A percentile compares a stretch with the other conserved stretches of the same genome.
Conservation (phyloP, 108 stramenopile genomes). For the Cyclotella atomus region DNA sequence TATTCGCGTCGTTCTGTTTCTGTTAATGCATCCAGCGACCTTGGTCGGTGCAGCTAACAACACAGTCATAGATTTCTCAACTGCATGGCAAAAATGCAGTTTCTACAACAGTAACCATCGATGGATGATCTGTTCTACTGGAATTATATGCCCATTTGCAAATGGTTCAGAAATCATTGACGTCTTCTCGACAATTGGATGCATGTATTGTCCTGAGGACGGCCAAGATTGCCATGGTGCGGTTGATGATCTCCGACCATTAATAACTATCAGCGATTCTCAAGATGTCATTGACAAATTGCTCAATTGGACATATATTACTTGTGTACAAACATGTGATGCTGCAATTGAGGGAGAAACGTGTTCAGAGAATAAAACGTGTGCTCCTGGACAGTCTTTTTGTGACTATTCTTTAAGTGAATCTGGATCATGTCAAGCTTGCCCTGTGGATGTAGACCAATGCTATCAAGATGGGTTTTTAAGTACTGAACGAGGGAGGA, state of each 20-base stretch:
- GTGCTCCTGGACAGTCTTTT: neutral
- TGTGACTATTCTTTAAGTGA: slow-evolving; percentile 2
- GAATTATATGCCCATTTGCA: neutral
- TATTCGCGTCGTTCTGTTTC: no score
- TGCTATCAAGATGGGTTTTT: slow-evolving; percentile 1
- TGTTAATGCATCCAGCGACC: neutral
- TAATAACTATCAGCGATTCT: no score
- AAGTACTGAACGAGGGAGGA: neutral
- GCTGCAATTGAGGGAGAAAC: neutral
- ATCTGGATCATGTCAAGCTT: neutral
- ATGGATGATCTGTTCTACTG: neutral
- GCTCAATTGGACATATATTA: no score
- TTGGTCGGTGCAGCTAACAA: no score
- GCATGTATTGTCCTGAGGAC: neutral
- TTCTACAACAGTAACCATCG: no score
- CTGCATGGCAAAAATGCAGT: neutral
- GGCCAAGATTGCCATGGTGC: neutral
- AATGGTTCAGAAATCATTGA: neutral
- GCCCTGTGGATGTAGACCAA: neutral
- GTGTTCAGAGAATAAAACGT: neutral
- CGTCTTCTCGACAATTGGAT: neutral
- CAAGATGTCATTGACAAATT: no score
- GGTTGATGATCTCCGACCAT: no score
- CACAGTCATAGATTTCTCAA: neutral
- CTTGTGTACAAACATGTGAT: neutral